Percentiles rank a stretch among this genome's conserved stretches.
Conservation (phyloP, 192 early-diverging fungal genomes). For the Entomortierella parvispora region DNA sequence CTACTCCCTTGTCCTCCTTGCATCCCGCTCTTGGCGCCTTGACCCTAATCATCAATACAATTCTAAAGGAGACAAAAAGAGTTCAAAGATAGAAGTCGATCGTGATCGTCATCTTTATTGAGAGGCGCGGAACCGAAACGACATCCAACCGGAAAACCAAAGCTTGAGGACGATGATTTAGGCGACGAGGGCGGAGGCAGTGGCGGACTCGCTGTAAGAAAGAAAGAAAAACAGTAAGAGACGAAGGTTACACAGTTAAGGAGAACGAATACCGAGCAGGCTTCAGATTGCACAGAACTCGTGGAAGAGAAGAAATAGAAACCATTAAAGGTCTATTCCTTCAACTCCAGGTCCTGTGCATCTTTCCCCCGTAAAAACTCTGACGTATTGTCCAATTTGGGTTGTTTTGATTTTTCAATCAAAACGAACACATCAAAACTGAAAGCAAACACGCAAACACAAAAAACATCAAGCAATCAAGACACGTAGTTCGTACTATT, state of each 20-base stretch:
- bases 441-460: constrained; percentile 4
- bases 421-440: constrained; percentile 1
- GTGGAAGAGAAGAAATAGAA: constrained; percentile 7
- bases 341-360: not conserved
- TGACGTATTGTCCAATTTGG: not conserved
- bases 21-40: not conserved
- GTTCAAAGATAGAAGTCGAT: not conserved
- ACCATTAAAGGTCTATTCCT: not conserved
- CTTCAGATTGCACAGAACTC: constrained; percentile 35
- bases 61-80: not conserved
- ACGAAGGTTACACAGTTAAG: not conserved
- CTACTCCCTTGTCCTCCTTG: not conserved
- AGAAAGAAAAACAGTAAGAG: constrained; percentile 15
- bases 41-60: not conserved
- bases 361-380: too few relatives aligned
- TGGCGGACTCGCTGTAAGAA: constrained; percentile 75
- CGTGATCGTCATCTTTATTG: constrained; percentile 24
- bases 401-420: not conserved
- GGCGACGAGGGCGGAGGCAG: constrained; percentile 84
- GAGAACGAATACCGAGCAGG: constrained; percentile 29
- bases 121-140: constrained; percentile 30
- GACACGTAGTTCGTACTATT: constrained; percentile 82
- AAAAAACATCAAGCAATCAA: not conserved
- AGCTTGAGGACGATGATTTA: constrained; percentile 60
- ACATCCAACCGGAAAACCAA: constrained; percentile 8